These are phyloP conservation scores for Chaetomiaceae sp. DNA, from an alignment of 2,329 filamentous ascomycete genomes.

Conservation along the genomic window DNA sequence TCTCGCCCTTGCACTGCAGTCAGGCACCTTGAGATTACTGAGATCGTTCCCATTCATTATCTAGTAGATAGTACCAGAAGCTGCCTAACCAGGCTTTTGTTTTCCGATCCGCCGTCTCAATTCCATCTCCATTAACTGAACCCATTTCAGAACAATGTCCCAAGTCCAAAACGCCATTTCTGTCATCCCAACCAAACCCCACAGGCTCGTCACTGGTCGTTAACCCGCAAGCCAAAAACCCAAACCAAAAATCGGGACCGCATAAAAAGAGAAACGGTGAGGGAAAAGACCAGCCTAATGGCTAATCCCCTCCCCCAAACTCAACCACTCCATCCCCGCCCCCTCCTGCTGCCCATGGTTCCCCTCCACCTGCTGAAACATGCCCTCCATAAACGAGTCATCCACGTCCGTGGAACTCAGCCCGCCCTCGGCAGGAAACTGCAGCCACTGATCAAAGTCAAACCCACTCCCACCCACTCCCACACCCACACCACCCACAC, in stretches of 20 bases:
- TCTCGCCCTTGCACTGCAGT: no score
- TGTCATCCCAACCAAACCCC: neutral
- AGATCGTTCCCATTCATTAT: no score
- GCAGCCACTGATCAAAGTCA: constrained; percentile 56
- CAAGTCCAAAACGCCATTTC: neutral
- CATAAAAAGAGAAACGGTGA: neutral
- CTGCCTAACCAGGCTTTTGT: no score
- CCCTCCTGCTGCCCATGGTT: neutral
- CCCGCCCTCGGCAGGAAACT: constrained; percentile 49
- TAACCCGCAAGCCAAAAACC: neutral
- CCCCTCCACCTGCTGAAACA: constrained; percentile 3
- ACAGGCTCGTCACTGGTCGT: neutral
- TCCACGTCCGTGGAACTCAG: constrained; percentile 36
- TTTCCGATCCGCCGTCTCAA: no score
- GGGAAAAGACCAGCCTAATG: neutral
- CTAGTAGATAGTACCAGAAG: no score
- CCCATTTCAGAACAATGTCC: no score
- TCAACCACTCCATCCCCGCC: constrained; percentile 8
- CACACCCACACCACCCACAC: constrained; percentile 4
- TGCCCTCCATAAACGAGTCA: constrained; percentile 34
- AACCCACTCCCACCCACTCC: constrained; percentile 40
- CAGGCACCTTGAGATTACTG: no score
- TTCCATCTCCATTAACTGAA: no score
- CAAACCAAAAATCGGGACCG: neutral
- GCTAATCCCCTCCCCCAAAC: constrained; percentile 10